These are phyloP conservation scores for Phytopythium oedochilum DNA, from an alignment of 352 stramenopile genomes.

Conservation along the genomic window DNA sequence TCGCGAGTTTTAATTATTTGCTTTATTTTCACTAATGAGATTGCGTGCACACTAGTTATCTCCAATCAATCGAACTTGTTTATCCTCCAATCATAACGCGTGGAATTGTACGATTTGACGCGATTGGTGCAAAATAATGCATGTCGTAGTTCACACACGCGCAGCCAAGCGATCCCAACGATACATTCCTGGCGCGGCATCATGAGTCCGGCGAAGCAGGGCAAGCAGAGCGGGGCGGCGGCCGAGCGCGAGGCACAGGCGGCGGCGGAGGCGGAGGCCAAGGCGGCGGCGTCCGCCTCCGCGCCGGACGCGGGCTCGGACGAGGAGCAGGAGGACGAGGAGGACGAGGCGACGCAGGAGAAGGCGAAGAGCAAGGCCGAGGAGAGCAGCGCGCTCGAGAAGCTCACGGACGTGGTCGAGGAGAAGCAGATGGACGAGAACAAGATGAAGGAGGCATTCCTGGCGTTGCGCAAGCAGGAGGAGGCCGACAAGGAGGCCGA, in stretches of 20 bases:
- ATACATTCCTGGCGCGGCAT: too few relatives aligned
- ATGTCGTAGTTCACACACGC: too few relatives aligned
- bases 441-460: constrained; percentile 85
- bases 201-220: constrained; percentile 40
- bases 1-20: too few relatives aligned
- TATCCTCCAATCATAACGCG: too few relatives aligned
- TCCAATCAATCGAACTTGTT: too few relatives aligned
- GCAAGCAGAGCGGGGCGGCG: constrained; percentile 12
- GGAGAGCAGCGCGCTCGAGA: constrained; percentile 77
- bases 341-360: constrained; percentile 37
- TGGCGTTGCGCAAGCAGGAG: constrained; percentile 70
- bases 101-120: too few relatives aligned
- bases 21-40: too few relatives aligned
- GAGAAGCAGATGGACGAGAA: constrained; percentile 88
- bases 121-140: too few relatives aligned
- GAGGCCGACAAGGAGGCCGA: constrained; percentile 82
- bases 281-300: neutral
- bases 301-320: constrained; percentile 36
- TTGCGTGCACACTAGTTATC: too few relatives aligned
- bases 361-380: constrained; percentile 78
- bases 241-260: constrained; percentile 6
- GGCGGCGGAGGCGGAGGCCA: constrained; percentile 8
- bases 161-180: too few relatives aligned
- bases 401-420: constrained; percentile 81
- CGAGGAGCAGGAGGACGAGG: constrained; percentile 49